Conservation (phyloP, 345 rosid species). For the Moricandia arvensis region DNA sequence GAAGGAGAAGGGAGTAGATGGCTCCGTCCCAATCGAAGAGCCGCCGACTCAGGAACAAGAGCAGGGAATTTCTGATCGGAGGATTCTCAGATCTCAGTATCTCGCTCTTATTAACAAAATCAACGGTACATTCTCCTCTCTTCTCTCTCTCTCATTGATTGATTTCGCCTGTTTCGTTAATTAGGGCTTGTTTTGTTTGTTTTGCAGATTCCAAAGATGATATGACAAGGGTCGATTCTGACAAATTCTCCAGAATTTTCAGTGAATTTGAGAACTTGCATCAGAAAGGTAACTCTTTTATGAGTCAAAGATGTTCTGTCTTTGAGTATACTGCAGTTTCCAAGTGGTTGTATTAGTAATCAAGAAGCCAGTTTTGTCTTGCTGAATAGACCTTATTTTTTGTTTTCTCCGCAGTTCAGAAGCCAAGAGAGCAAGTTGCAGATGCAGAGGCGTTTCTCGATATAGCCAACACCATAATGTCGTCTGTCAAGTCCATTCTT, state of each 20-base stretch:
- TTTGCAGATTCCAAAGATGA: background rate
- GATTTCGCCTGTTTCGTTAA: background rate
- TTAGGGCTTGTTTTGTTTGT: background rate
- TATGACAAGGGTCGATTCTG: background rate
- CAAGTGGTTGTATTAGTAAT: too few relatives aligned
- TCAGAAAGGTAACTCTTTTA: background rate
- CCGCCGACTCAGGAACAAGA: background rate
- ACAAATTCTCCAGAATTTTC: background rate
- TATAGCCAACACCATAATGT: conserved; percentile 59
- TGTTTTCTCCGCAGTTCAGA: conserved; percentile 47
- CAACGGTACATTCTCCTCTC: background rate
- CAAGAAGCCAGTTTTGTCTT: too few relatives aligned
- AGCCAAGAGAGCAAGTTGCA: conserved; percentile 89
- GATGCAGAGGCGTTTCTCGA: conserved; percentile 90
- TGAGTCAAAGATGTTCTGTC: background rate
- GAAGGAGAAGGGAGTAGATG: background rate
- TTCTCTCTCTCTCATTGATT: background rate
- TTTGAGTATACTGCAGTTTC: background rate
- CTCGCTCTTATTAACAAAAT: background rate
- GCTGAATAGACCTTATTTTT: too few relatives aligned
- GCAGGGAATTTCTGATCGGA: background rate
- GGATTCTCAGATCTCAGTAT: conserved; percentile 1
- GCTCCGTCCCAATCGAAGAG: background rate
- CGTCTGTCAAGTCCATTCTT: conserved; percentile 72
- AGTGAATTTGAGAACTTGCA: background rate